Evolutionary conservation across 2,329 filamentous ascomycete species (phyloP).

Genomic region (Sporothrix brasiliensis): DNA sequence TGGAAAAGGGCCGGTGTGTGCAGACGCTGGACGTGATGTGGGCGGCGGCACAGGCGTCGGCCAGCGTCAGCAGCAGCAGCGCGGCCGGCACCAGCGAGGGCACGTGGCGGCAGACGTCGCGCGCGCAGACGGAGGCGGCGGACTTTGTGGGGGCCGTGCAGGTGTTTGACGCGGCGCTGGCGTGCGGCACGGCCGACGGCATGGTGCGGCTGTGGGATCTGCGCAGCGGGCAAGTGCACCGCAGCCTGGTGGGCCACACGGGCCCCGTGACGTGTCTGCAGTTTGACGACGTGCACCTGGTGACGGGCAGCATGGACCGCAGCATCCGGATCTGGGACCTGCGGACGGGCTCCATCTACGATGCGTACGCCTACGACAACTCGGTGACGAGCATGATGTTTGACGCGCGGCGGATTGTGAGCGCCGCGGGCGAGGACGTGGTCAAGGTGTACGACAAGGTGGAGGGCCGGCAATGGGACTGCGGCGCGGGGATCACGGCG

Average conservation of each 20-base stretch:
- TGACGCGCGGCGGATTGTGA: conserved; percentile 83
- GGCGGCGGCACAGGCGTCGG: conserved; percentile 88
- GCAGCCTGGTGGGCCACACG: conserved; percentile 93
- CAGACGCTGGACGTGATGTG: conserved; percentile 97
- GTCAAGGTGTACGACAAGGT: conserved; percentile 99
- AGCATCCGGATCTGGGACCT: conserved; percentile 99
- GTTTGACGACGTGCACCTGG: conserved; percentile 92
- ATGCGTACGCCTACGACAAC: conserved; percentile 93
- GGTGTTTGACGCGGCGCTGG: conserved; percentile 92
- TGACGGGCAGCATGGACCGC: conserved; percentile 89
- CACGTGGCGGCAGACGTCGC: conserved; percentile 75
- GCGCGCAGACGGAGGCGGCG: conserved; percentile 74
- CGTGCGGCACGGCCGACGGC: conserved; percentile 94
- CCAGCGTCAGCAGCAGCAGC: conserved; percentile 55
- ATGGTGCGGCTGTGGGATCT: conserved; percentile 98
- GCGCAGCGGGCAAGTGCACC: conserved; percentile 92
- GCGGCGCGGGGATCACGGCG: conserved; percentile 76
- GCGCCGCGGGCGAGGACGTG: conserved; percentile 87
- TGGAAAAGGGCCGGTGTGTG: conserved; percentile 94
- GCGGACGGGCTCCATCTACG: conserved; percentile 89
- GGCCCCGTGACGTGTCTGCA: conserved; percentile 92
- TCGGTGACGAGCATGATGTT: conserved; percentile 97
- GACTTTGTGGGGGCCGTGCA: conserved; percentile 95
- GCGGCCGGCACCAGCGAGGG: conserved; percentile 39
- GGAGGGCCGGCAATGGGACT: conserved; percentile 95